Evolutionary conservation across 2,329 filamentous ascomycete genomes (phyloP).

Genomic region (Trichoderma endophyticum): DNA sequence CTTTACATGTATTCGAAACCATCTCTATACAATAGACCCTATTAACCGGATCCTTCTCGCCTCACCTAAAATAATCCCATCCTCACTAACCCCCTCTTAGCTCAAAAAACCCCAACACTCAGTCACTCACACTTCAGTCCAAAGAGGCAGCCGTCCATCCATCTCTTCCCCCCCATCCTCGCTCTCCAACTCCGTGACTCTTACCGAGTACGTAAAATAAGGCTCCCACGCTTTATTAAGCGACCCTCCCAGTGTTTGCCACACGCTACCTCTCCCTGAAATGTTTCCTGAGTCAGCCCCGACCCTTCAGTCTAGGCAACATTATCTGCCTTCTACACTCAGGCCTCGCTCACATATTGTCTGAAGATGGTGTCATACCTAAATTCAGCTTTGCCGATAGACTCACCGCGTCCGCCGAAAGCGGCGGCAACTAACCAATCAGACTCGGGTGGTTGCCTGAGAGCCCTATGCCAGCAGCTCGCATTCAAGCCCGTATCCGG

Average conservation of each 20-base stretch:
- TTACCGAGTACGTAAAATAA: background rate
- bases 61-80: background rate
- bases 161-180: background rate
- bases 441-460: background rate
- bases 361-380: background rate
- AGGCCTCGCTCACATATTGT: background rate
- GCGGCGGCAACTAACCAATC: slow-evolving; percentile 6
- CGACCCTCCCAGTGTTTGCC: background rate
- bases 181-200: background rate
- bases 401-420: background rate
- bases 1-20: background rate
- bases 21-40: background rate
- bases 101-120: background rate
- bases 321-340: background rate
- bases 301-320: background rate
- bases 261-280: background rate
- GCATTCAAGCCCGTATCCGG: background rate
- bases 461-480: background rate
- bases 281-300: background rate
- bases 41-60: background rate
- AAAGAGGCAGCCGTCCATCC: background rate
- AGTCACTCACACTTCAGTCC: background rate
- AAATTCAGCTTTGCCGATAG: background rate
- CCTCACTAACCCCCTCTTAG: background rate
- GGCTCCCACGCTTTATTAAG: background rate